Percentiles rank a stretch among this genome's conserved stretches.
Evolutionary conservation across 2,329 filamentous ascomycete species (phyloP).

Genomic region (Byssochlamys sp.): DNA sequence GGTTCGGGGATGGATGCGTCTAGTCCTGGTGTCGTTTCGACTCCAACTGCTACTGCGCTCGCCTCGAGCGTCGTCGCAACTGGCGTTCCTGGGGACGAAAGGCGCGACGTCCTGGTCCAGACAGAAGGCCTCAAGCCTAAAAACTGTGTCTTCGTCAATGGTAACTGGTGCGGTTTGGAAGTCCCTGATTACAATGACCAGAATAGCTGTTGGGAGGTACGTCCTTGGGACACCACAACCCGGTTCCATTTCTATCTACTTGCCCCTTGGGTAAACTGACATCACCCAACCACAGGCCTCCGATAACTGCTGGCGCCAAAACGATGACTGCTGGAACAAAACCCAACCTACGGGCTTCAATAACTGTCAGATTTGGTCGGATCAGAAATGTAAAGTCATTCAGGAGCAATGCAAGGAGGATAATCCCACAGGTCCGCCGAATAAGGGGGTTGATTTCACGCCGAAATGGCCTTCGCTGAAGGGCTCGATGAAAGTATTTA

Average conservation of each 20-base stretch:
- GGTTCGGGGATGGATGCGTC: background rate
- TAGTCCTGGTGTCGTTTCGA: background rate
- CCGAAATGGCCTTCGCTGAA: slow-evolving; percentile 8
- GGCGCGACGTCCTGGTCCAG: slow-evolving; percentile 18
- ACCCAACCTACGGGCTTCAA: slow-evolving; percentile 50
- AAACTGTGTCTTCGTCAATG: slow-evolving; percentile 55
- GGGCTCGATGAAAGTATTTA: slow-evolving; percentile 1
- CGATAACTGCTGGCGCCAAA: slow-evolving; percentile 51
- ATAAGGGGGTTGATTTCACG: slow-evolving; percentile 32
- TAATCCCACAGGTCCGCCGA: slow-evolving; percentile 36
- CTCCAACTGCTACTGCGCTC: slow-evolving; percentile 2
- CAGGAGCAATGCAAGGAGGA: slow-evolving; percentile 32
- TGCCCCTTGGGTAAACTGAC: background rate
- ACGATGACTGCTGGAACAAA: slow-evolving; percentile 48
- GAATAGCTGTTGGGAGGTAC: slow-evolving; percentile 50
- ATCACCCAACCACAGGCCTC: slow-evolving; percentile 24
- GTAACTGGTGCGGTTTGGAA: slow-evolving; percentile 62
- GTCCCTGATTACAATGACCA: slow-evolving; percentile 48
- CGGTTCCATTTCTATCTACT: background rate
- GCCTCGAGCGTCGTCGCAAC: background rate
- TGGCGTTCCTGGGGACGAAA: background rate
- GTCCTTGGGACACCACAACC: slow-evolving; percentile 5
- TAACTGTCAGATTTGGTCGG: slow-evolving; percentile 54
- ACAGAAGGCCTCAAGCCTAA: slow-evolving; percentile 45
- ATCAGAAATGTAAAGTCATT: slow-evolving; percentile 46